phyloP scores from a whole-genome alignment of 129 eudicot genomes.

The Ambrosia trifida region DNA sequence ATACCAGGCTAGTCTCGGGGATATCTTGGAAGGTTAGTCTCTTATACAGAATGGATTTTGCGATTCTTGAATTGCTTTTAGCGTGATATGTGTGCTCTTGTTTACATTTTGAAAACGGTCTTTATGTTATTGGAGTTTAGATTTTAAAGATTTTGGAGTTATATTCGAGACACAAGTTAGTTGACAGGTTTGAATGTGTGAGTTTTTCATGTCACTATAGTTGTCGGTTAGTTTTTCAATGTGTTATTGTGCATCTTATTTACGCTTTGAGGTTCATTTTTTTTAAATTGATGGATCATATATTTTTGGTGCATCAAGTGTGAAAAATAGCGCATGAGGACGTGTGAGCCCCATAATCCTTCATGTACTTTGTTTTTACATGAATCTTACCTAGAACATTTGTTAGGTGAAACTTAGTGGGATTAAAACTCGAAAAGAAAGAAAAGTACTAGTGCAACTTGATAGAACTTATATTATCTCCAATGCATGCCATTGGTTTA shows the following conservation, averaged over 20 bases:
- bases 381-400: too few species aligned
- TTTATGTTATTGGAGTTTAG: constrained; percentile 5
- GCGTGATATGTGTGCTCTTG: constrained; percentile 14
- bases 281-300: too few species aligned
- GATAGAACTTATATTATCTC: too few species aligned
- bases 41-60: constrained; percentile 14
- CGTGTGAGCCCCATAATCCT: too few species aligned
- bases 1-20: not conserved
- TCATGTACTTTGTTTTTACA: too few species aligned
- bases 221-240: not conserved
- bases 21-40: constrained; percentile 25
- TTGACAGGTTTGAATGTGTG: constrained; percentile 4
- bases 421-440: too few species aligned
- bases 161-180: not conserved
- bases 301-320: too few species aligned
- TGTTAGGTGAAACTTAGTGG: too few species aligned
- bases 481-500: too few species aligned
- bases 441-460: too few species aligned
- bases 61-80: constrained; percentile 8
- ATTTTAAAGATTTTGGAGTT: constrained; percentile 3
- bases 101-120: not conserved
- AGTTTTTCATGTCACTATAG: not conserved
- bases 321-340: too few species aligned
- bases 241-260: not conserved
- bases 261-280: too few species aligned